Percentiles rank a stretch among this genome's conserved stretches.
Evolutionary conservation across 352 stramenopile genomes (phyloP).

Genomic region (Phytophthora ohioensis): DNA sequence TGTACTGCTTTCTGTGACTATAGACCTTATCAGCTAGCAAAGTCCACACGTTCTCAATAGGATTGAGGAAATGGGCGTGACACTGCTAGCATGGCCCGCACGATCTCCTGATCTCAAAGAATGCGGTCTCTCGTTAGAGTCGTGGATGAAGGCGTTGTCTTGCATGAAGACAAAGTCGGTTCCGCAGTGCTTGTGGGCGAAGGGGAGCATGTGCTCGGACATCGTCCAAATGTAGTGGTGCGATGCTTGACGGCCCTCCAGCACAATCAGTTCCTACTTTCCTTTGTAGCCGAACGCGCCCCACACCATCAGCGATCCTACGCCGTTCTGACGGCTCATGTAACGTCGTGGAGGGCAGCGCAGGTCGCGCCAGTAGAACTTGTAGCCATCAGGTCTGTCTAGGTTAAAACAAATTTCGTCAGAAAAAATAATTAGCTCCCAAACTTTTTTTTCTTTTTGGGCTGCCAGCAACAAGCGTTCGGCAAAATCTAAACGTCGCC

Average conservation of each 20-base stretch:
- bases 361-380: not conserved
- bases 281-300: not conserved
- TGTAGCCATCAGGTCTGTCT: not conserved
- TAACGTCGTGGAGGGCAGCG: not conserved
- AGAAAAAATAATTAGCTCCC: not conserved
- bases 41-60: not conserved
- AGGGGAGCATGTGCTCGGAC: not conserved
- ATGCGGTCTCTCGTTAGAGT: slow-evolving; percentile 2
- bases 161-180: slow-evolving; percentile 30
- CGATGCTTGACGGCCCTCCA: not conserved
- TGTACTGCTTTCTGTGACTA: slow-evolving; percentile 4
- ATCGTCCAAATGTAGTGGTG: not conserved
- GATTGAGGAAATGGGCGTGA: too few species aligned
- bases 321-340: not conserved
- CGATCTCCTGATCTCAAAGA: not conserved
- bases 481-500: too few species aligned
- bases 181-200: slow-evolving; percentile 24
- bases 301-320: not conserved
- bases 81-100: too few species aligned
- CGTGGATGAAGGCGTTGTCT: slow-evolving; percentile 34
- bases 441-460: too few species aligned
- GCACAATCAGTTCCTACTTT: not conserved
- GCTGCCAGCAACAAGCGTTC: too few species aligned
- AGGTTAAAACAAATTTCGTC: not conserved
- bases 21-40: slow-evolving; percentile 1